Evolutionary conservation across 345 rosid species (phyloP), one percentile per base, ranked within the genome.

Genomic region (Trapa bicornis): DNA sequence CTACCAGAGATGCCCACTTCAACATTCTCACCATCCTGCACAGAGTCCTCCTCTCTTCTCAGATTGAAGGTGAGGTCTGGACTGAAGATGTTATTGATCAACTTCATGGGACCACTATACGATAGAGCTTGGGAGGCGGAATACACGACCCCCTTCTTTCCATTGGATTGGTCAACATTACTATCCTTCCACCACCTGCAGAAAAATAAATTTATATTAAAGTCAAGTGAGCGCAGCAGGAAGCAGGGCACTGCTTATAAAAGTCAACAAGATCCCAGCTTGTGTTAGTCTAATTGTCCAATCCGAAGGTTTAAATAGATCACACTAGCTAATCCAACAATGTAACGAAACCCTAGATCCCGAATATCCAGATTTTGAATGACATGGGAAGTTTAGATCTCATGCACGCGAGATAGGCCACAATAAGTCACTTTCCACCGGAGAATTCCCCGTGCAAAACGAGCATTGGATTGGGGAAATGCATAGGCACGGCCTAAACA

Each of bases 151-250:
- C 86, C 97, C 74, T 72, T 82, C 70, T 78, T 87, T 61, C 73
- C 84, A 78, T 73, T 84, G 7, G 89, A 69, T 71, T 80, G 86
- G 58, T 64, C 42, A 72, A 76, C 89, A 42, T 80, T 83, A 2
- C 96, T 91, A 75, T 85, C 96, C 73, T 80, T 89, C 99, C 97
- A 91, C 99, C 99, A 91, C 87, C 99, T 94, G 71, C 71, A 69
- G 47, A 43, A 9, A 70, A 73, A 65, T 67, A 53, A 50, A 73
- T 48, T 65, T 67, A 75, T 60, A 38, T 50, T 4, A 64, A 32
- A 65, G 48, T 67, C 72, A 36, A 71, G 66, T 52, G 37, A 65
- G 47, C 33, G 57, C 61, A 52, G 45, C 61, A 33, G 35, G 41
- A 37, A 4, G 16, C 6, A 38, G 2, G 29, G 45, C 11, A 32